Evolutionary conservation across 352 stramenopile species (phyloP).

Genomic region (Thraustochytrium striatum): DNA sequence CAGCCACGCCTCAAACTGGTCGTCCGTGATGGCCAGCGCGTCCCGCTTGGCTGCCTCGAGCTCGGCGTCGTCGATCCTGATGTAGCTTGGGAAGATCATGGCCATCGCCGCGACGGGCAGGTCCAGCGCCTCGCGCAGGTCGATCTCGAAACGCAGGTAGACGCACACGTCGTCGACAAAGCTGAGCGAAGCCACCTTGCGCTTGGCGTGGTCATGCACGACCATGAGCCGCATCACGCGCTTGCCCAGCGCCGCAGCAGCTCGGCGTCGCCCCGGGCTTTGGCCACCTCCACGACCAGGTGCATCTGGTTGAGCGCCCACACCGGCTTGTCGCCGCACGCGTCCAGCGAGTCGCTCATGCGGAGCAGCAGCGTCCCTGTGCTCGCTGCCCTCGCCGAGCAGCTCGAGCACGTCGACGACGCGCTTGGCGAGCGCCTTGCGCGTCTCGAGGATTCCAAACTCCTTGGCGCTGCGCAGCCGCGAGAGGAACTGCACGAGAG

Average conservation of each 20-base stretch:
- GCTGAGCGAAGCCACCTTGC: slow-evolving; percentile 11
- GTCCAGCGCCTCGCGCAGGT: slow-evolving; percentile 22
- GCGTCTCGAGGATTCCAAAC: slow-evolving; percentile 7
- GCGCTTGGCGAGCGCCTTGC: neutral
- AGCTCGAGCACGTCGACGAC: slow-evolving; percentile 41
- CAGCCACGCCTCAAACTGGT: slow-evolving; percentile 16
- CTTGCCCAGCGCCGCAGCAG: neutral
- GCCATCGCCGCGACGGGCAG: slow-evolving; percentile 9
- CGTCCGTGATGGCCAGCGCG: slow-evolving; percentile 25
- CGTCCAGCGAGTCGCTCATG: slow-evolving; percentile 16
- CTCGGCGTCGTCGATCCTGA: slow-evolving; percentile 17
- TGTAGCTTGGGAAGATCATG: slow-evolving; percentile 35
- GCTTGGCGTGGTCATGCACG: slow-evolving; percentile 20
- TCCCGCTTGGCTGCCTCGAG: slow-evolving; percentile 7
- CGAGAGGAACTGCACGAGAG: slow-evolving; percentile 9
- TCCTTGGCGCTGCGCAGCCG: slow-evolving; percentile 30
- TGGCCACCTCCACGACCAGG: neutral
- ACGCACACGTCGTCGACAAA: slow-evolving; percentile 44
- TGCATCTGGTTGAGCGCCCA: slow-evolving; percentile 46
- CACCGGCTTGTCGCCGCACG: slow-evolving; percentile 45
- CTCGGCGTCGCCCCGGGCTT: neutral
- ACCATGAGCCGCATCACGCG: slow-evolving; percentile 21
- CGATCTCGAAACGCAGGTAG: slow-evolving; percentile 42
- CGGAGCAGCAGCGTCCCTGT: slow-evolving; percentile 12
- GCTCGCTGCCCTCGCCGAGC: neutral